Percentiles rank a stretch among this genome's conserved stretches.
These are phyloP conservation scores for Citrus hindsii DNA, from an alignment of 345 rosid genomes.

Conservation along the genomic window DNA sequence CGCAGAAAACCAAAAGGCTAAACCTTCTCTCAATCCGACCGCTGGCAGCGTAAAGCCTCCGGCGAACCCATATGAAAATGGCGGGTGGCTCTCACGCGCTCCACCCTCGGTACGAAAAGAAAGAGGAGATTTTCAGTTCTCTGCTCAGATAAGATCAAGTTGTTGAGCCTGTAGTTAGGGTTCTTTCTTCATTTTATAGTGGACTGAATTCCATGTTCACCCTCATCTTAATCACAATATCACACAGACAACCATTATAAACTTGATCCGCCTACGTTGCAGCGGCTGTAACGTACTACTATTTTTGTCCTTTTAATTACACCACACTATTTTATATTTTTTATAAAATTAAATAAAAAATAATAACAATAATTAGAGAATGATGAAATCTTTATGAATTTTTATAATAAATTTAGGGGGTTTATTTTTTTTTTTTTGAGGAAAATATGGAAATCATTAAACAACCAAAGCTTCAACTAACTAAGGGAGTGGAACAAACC, in stretches of 20 bases:
- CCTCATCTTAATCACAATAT: not conserved
- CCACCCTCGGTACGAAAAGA: not conserved
- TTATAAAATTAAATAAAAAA: too few relatives aligned
- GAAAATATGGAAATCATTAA: too few relatives aligned
- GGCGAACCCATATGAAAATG: conserved; percentile 23
- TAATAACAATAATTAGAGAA: too few relatives aligned
- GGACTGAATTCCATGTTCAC: not conserved
- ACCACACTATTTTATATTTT: too few relatives aligned
- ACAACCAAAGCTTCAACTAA: too few relatives aligned
- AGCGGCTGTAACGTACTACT: too few relatives aligned
- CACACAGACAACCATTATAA: not conserved
- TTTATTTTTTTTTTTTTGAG: too few relatives aligned
- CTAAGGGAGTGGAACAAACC: too few relatives aligned
- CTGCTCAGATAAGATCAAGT: conserved; percentile 96
- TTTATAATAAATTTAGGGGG: too few relatives aligned
- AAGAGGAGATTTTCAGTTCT: not conserved
- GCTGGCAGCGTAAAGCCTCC: conserved; percentile 40
- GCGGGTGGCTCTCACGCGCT: conserved; percentile 24
- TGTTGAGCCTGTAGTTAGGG: not conserved
- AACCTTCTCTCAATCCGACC: conserved; percentile 8
- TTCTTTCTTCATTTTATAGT: not conserved
- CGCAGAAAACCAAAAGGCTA: conserved; percentile 34
- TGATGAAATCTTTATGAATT: too few relatives aligned
- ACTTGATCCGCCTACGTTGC: too few relatives aligned
- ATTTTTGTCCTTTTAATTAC: too few relatives aligned